These are phyloP conservation scores for Pythium guiyangense DNA, from an alignment of 352 stramenopile genomes.

Conservation along the genomic window DNA sequence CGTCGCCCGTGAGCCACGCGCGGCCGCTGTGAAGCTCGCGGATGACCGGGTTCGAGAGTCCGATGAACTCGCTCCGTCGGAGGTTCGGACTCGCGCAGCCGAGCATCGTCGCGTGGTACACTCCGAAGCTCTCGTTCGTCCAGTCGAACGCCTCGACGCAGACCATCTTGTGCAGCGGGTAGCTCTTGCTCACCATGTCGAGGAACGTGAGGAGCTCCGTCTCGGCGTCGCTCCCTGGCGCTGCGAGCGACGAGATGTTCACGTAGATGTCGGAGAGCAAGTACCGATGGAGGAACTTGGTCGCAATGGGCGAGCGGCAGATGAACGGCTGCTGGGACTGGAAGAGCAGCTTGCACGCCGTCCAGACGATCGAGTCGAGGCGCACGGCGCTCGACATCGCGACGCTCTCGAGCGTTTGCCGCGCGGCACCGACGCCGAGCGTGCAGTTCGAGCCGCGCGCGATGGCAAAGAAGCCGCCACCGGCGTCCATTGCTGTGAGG, in stretches of 20 bases:
- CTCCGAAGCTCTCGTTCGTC: conserved; percentile 6
- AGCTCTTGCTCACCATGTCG: conserved; percentile 18
- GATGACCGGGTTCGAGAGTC: conserved; percentile 14
- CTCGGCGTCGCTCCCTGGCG: conserved; percentile 11
- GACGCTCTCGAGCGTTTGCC: conserved; percentile 9
- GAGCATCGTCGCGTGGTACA: conserved; percentile 12
- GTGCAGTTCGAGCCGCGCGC: conserved; percentile 15
- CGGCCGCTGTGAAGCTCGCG: conserved; percentile 11
- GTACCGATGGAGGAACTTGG: conserved; percentile 18
- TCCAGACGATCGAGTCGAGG: conserved; percentile 24
- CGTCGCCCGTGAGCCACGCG: conserved; percentile 21
- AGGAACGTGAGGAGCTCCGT: conserved; percentile 20
- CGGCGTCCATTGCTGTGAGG: conserved; percentile 13
- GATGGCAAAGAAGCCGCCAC: conserved; percentile 20
- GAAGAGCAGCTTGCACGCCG: conserved; percentile 17
- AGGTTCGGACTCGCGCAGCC: conserved; percentile 23
- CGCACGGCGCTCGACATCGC: conserved; percentile 17
- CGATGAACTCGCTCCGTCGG: conserved; percentile 14
- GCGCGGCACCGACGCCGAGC: conserved; percentile 4
- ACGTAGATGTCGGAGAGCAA: conserved; percentile 4
- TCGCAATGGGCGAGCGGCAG: conserved; percentile 19
- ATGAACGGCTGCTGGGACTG: conserved; percentile 19
- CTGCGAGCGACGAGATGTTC: conserved; percentile 6
- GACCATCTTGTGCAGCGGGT: conserved; percentile 16
- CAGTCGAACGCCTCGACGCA: conserved; percentile 22